Evolutionary conservation across 2,329 filamentous ascomycete species (phyloP).

Genomic region (Aspergillus cejpii): DNA sequence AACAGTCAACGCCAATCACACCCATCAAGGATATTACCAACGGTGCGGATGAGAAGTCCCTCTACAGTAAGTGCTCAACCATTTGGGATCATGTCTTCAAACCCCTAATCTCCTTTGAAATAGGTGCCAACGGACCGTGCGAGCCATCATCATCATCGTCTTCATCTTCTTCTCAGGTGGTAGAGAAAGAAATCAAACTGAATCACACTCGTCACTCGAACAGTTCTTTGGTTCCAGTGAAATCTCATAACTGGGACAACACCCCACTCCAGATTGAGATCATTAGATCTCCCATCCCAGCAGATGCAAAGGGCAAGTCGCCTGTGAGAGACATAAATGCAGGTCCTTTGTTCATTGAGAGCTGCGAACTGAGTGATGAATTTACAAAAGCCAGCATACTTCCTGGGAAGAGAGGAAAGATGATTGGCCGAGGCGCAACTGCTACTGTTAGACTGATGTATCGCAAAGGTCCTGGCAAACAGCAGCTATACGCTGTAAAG

Average conservation of each 20-base stretch:
- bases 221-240: not conserved
- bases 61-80: not conserved
- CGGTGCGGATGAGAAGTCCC: not conserved
- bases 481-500: constrained; percentile 70
- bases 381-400: constrained; percentile 66
- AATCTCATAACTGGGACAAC: not conserved
- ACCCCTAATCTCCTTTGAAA: not conserved
- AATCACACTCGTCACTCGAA: not conserved
- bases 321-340: constrained; percentile 45
- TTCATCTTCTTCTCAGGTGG: too few species aligned
- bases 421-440: constrained; percentile 73
- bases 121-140: not conserved
- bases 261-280: not conserved
- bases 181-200: not conserved
- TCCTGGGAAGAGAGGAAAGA: constrained; percentile 64
- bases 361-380: constrained; percentile 61
- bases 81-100: not conserved
- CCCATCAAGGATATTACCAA: not conserved
- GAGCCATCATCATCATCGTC: not conserved
- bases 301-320: not conserved
- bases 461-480: constrained; percentile 55
- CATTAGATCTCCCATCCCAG: not conserved
- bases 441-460: constrained; percentile 77
- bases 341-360: constrained; percentile 63
- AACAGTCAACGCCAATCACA: not conserved